Conservation (phyloP, 2,329 filamentous ascomycete species). For the Ilyonectria destructans region DNA sequence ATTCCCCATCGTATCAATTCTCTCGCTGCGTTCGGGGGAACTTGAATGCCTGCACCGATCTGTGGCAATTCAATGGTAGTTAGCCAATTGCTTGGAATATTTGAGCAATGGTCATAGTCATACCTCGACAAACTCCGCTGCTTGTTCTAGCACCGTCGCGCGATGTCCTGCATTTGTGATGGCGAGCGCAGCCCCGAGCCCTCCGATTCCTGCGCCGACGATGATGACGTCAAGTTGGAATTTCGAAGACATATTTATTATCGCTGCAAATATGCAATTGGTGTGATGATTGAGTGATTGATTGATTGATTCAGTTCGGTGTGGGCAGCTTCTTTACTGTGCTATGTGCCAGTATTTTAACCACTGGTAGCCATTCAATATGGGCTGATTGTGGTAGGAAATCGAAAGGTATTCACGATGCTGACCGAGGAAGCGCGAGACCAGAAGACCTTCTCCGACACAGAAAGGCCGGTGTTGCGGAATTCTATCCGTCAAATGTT, state of each 20-base stretch:
- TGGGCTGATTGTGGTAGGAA: neutral
- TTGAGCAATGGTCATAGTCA: neutral
- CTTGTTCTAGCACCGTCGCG: slow-evolving; percentile 31
- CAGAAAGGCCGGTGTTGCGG: slow-evolving; percentile 1
- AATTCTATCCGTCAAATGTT: neutral
- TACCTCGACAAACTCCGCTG: slow-evolving; percentile 28
- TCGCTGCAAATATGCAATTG: neutral
- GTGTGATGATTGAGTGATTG: neutral
- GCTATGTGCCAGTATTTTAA: neutral
- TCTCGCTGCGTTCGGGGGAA: slow-evolving; percentile 25
- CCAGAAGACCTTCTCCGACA: neutral
- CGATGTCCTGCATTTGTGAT: slow-evolving; percentile 21
- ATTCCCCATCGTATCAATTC: slow-evolving; percentile 31
- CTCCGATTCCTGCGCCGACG: slow-evolving; percentile 31
- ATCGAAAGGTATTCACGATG: neutral
- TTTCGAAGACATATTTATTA: neutral
- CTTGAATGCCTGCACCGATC: slow-evolving; percentile 30
- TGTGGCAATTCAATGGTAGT: neutral
- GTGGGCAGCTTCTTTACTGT: neutral
- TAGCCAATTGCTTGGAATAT: too few relatives aligned
- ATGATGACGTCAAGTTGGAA: slow-evolving; percentile 25
- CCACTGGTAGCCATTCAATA: neutral
- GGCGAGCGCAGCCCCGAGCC: slow-evolving; percentile 19
- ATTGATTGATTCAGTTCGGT: neutral
- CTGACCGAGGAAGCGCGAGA: neutral